Evolutionary conservation across 345 rosid genomes (phyloP), one percentile per base, ranked within the genome.

Genomic region (Sonneratia caseolaris): DNA sequence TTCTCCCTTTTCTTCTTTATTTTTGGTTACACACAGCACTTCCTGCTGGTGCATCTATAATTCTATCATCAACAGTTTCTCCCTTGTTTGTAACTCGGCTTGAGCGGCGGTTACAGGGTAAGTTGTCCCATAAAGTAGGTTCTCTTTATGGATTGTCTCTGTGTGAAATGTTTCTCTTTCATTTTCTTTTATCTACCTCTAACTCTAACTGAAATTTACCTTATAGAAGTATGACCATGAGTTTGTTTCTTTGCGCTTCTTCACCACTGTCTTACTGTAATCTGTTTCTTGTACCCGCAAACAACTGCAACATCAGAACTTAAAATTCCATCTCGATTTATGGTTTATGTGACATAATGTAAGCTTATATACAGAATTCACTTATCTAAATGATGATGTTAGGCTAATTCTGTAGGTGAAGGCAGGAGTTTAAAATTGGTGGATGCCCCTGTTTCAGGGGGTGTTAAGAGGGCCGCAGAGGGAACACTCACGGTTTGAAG

Each of bases 401-500:
- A 0, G n/a, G 32, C 35, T 72, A 59, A 79, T 81, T 40, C 79
- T 65, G 38, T 75, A 89, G 96, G 70, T 82, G 93, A 86, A 72
- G 92, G 88, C 72, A 89, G 84, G 77, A 83, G 84, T 82, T 78
- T 94, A 82, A 91, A 88, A 84, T 78, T 94, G 85, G 96, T 94
- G 79, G 96, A 94, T 79, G 95, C 98, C 78, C 98, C 98, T 76
- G 98, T 94, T 80, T 94, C 97, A 68, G 98, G 98, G 72, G 98
- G 98, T 77, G 97, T 91, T 62, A 89, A 89, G 85, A 86, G 84
- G 82, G 98, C 98, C 40, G 76, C 96, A 62, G 81, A 71, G 76
- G 98, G 98, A 82, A 89, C 92, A 74, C 90, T 94, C 74, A 88
- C 98, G 84, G 98, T 89, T 76, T 49, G 87, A 64, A 68, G 71